These are phyloP conservation scores for Pulveroboletus ravenelii DNA, from an alignment of 768 basidiomycete species.

Conservation along the genomic window DNA sequence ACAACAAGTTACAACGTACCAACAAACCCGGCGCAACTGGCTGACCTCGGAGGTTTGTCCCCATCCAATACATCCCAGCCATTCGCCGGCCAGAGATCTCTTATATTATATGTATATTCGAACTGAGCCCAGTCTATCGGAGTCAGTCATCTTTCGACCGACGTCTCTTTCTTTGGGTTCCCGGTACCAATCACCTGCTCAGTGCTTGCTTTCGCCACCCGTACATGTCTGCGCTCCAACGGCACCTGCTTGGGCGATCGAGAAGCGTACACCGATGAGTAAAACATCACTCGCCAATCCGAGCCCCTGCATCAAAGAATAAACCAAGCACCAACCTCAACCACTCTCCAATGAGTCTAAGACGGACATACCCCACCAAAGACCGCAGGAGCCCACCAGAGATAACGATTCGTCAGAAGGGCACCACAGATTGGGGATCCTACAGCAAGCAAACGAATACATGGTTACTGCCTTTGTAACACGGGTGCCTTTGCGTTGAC, in stretches of 20 bases:
- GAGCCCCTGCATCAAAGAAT: conserved; percentile 1
- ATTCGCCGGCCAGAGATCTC: neutral
- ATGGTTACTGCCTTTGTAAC: neutral
- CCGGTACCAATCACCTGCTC: too few relatives aligned
- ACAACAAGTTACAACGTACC: too few relatives aligned
- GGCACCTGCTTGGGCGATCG: neutral
- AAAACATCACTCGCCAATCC: conserved; percentile 5
- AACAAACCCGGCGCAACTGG: too few relatives aligned
- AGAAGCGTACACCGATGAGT: conserved; percentile 14
- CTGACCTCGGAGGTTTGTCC: too few relatives aligned
- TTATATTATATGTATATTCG: too few relatives aligned
- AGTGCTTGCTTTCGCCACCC: too few relatives aligned
- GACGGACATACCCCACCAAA: conserved; percentile 40
- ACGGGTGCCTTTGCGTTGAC: neutral
- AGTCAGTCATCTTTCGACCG: neutral
- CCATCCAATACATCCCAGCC: neutral
- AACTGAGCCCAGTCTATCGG: neutral
- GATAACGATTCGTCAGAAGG: conserved; percentile 42
- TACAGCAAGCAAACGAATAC: conserved; percentile 23
- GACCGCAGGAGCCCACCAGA: conserved; percentile 55
- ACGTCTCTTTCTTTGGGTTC: neutral
- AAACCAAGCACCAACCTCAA: neutral
- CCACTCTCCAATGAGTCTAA: neutral
- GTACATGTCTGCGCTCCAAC: too few relatives aligned
- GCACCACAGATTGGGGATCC: conserved; percentile 57